Base-by-base conservation (phyloP, 768 basidiomycete species). In the Agaricus blazei region DNA sequence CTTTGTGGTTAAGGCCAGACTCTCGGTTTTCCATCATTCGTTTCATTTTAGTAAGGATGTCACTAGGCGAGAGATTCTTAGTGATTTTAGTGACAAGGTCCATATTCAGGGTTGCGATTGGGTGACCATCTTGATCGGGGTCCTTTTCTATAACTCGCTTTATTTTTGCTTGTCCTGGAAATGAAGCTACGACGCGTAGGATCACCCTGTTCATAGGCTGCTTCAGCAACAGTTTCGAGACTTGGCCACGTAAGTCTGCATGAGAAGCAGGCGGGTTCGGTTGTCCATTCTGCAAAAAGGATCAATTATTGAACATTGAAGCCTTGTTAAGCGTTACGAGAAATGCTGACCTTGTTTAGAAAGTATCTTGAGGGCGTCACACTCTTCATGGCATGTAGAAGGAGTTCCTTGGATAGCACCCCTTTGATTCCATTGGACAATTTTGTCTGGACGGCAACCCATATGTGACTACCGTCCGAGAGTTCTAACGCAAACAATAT, bases 401-500 rank as follows among this genome's bases (percentile, higher is more conserved):
- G 64, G 27, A 67, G 64, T 1, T 44, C 54, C 40, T 68, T 66
- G 2, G 70, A 63, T 28, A 73, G 62, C 1, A 57, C 57, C 1
- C 68, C 66, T 9, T 68, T 70, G 53, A 64, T 70, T 9, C 72
- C 72, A 12, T 59, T 27, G 1, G 70, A 72, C 50, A 65, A 73
- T 47, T 77, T 76, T 3, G 71, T 72, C 53, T 77, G 75, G 24
- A 78, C 55, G 1, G 70, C 72, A 6, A 77, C 76, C 76, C 75
- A 78, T 24, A 77, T 66, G 1, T 64, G 55, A 0, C 67, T 64
- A 8, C 63, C 67, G 29, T 75, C 71, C 2, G 63, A 61, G 1
- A 79, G 64, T 29, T 60, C 64, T 23, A 79, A 52, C 1, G 74
- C 65, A 34, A 79, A 76, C 9, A 79, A 44, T 3, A 75, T 59